Conservation (phyloP, 805 yeast genomes). For the Wickerhamiella sergipiensis region DNA sequence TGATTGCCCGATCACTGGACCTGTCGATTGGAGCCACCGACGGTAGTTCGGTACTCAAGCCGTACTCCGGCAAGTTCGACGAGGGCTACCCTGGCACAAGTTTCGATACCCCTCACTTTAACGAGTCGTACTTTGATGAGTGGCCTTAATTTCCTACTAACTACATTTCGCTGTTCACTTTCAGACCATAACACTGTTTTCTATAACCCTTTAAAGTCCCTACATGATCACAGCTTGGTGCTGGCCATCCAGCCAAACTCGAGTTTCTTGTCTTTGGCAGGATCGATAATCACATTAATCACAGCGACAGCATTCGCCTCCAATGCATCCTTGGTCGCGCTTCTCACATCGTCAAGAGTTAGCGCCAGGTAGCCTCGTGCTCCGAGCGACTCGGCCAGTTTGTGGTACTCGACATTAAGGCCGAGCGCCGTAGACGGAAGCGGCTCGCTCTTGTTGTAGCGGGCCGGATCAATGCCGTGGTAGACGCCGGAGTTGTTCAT, state of each 20-base stretch:
- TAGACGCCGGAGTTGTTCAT: conserved; percentile 66
- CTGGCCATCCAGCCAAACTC: conserved; percentile 50
- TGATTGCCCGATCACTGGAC: conserved; percentile 52
- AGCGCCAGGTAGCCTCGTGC: conserved; percentile 37
- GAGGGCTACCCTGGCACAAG: conserved; percentile 23
- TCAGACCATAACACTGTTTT: no score
- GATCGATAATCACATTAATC: conserved; percentile 48
- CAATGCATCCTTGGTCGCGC: conserved; percentile 26
- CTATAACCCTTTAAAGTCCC: no score
- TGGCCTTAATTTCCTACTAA: conserved; percentile 2
- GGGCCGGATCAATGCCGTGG: conserved; percentile 38
- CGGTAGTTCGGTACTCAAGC: conserved; percentile 28
- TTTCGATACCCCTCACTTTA: conserved; percentile 17
- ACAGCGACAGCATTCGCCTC: conserved; percentile 29
- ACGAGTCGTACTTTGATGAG: conserved; percentile 22
- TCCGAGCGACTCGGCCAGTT: conserved; percentile 42
- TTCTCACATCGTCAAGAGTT: conserved; percentile 29
- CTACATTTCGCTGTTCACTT: no score
- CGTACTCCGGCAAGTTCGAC: conserved; percentile 18
- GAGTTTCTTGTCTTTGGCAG: conserved; percentile 40
- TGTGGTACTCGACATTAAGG: conserved; percentile 42
- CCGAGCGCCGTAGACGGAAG: conserved; percentile 50
- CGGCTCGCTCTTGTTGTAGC: conserved; percentile 18
- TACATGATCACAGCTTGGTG: not conserved
- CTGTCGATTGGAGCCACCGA: conserved; percentile 43